These are phyloP conservation scores for Ocimum tenuiflorum DNA, from an alignment of 257 asterid species.

Conservation along the genomic window DNA sequence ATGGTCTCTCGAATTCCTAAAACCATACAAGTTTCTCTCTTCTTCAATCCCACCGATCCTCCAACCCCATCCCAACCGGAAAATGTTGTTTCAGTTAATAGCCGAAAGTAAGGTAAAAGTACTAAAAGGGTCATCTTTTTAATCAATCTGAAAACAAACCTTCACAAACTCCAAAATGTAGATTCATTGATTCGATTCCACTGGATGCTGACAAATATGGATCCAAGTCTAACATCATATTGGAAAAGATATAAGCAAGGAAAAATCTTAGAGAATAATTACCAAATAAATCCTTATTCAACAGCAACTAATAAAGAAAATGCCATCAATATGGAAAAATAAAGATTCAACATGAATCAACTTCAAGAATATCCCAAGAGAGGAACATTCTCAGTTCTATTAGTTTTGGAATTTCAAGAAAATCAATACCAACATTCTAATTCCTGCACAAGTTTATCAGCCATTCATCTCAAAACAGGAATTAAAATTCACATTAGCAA, in stretches of 20 bases:
- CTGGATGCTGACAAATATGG: not conserved
- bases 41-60: not conserved
- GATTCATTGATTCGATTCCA: not conserved
- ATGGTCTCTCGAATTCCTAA: not conserved
- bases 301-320: not conserved
- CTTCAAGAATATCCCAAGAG: not conserved
- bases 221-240: not conserved
- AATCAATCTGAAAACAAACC: not conserved
- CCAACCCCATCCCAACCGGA: not conserved
- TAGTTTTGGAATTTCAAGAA: not conserved
- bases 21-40: not conserved
- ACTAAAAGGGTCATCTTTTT: not conserved
- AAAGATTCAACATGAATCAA: not conserved
- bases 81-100: not conserved
- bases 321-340: slow-evolving; percentile 1
- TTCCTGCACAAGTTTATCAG: not conserved
- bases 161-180: not conserved
- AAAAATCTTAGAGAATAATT: not conserved
- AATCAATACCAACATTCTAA: not conserved
- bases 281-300: not conserved
- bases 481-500: not conserved
- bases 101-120: not conserved
- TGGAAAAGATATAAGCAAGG: not conserved
- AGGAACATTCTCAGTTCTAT: not conserved
- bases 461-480: not conserved